A percentile compares a stretch with the other conserved stretches of the same genome.
These are phyloP conservation scores for Gossypium lobatum DNA, from an alignment of 441 rosid species.

Conservation along the genomic window DNA sequence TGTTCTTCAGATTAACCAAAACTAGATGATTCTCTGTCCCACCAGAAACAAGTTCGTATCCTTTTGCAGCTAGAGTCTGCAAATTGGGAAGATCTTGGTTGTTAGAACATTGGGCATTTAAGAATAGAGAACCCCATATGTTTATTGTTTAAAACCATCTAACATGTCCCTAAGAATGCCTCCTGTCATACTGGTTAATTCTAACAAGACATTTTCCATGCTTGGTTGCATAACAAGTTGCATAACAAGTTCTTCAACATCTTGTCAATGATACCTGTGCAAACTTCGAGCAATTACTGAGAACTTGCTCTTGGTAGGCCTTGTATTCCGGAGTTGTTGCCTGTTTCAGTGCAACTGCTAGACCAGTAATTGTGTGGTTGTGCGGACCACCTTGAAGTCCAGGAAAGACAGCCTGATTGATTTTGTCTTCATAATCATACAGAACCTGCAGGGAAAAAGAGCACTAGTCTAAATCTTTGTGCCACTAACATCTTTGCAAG, in stretches of 20 bases:
- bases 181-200: neutral
- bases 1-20: slow-evolving; percentile 79
- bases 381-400: slow-evolving; percentile 99
- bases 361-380: slow-evolving; percentile 90
- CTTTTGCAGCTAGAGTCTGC: slow-evolving; percentile 62
- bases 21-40: slow-evolving; percentile 97
- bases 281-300: slow-evolving; percentile 68
- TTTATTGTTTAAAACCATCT: neutral
- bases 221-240: slow-evolving; percentile 11
- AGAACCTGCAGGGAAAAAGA: slow-evolving; percentile 48
- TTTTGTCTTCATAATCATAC: slow-evolving; percentile 91
- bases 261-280: slow-evolving; percentile 53
- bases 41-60: slow-evolving; percentile 92
- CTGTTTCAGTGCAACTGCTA: slow-evolving; percentile 96
- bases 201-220: neutral
- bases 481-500: slow-evolving; percentile 8
- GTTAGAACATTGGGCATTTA: neutral
- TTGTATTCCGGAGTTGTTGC: slow-evolving; percentile 77
- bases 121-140: neutral
- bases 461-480: slow-evolving; percentile 7
- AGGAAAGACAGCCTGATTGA: slow-evolving; percentile 94
- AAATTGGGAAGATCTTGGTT: slow-evolving; percentile 14
- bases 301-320: slow-evolving; percentile 93
- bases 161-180: neutral
- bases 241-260: slow-evolving; percentile 6